Evolutionary conservation across 2,329 filamentous ascomycete genomes (phyloP).

Genomic region (Ophiostoma ips): DNA sequence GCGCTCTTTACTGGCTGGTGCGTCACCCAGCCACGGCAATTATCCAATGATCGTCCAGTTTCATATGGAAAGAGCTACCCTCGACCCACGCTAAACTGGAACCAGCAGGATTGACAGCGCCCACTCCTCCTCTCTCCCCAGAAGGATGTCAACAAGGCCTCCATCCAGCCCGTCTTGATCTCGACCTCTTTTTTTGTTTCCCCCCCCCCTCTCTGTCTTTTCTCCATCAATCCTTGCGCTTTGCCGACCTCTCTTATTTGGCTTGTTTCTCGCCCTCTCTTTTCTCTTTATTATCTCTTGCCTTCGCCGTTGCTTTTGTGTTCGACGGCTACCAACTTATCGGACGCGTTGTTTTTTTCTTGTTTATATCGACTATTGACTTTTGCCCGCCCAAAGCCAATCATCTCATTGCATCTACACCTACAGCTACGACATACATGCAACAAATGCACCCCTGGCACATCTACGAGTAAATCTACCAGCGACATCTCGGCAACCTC

Average conservation of each 20-base stretch:
- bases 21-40: slow-evolving; percentile 6
- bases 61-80: slow-evolving; percentile 7
- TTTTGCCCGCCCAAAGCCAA: too few species aligned
- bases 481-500: background rate
- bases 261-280: background rate
- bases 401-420: too few species aligned
- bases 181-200: background rate
- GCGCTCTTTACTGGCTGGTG: background rate
- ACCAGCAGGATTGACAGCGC: slow-evolving; percentile 5
- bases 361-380: too few species aligned
- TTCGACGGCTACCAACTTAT: too few species aligned
- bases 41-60: slow-evolving; percentile 4
- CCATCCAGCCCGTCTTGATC: slow-evolving; percentile 1
- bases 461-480: background rate
- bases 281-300: background rate
- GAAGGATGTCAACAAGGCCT: slow-evolving; percentile 10
- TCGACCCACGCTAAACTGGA: slow-evolving; percentile 3
- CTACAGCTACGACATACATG: too few species aligned
- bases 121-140: background rate
- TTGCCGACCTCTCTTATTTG: background rate
- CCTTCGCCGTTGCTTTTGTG: background rate
- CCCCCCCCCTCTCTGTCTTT: background rate
- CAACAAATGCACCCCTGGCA: background rate
- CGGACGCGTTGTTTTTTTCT: too few species aligned
- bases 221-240: background rate